These are phyloP conservation scores for Mycena alexandri DNA, from an alignment of 768 basidiomycete genomes.

Conservation along the genomic window DNA sequence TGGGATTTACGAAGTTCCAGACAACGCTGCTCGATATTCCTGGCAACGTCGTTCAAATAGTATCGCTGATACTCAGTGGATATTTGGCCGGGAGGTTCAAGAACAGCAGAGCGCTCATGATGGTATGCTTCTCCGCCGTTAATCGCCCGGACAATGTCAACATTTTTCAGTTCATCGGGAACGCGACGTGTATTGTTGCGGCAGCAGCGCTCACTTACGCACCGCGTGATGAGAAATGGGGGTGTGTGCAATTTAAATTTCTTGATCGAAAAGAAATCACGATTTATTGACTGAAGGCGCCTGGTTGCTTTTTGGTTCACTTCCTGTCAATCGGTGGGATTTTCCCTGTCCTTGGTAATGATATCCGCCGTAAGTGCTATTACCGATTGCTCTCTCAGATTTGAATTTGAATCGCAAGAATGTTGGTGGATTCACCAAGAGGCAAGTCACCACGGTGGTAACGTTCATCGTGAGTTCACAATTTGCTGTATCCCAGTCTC, in stretches of 20 bases:
- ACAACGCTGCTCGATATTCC: constrained; percentile 35
- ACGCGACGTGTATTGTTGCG: constrained; percentile 30
- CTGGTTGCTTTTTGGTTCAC: constrained; percentile 39
- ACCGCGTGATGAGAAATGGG: constrained; percentile 37
- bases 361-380: constrained; percentile 39
- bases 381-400: no score
- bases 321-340: constrained; percentile 33
- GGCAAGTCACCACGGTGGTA: constrained; percentile 44
- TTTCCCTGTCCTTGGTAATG: constrained; percentile 45
- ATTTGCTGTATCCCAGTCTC: not conserved
- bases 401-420: no score
- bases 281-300: constrained; percentile 12
- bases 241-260: constrained; percentile 1
- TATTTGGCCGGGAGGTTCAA: constrained; percentile 40
- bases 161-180: constrained; percentile 19
- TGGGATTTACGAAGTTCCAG: constrained; percentile 38
- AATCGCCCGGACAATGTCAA: no score
- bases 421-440: constrained; percentile 47
- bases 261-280: not conserved
- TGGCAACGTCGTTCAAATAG: constrained; percentile 31
- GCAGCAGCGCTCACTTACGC: constrained; percentile 36
- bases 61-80: constrained; percentile 33
- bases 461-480: constrained; percentile 42
- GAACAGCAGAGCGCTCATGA: constrained; percentile 41
- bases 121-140: constrained; percentile 13